Evolutionary conservation across 306 rosid species (phyloP).

Genomic region (Senna tora): DNA sequence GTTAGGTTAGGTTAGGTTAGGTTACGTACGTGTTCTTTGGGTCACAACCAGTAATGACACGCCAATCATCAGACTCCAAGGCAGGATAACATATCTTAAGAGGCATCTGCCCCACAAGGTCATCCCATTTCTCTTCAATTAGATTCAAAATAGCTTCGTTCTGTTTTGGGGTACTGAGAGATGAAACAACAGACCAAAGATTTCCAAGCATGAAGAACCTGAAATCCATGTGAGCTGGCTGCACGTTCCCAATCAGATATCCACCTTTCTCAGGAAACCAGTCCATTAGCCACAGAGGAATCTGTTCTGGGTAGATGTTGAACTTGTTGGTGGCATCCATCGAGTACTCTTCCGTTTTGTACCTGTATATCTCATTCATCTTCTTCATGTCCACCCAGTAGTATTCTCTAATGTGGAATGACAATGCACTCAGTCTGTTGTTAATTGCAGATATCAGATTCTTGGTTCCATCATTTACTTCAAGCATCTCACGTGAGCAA

Average conservation of each 20-base stretch:
- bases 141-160: constrained; percentile 71
- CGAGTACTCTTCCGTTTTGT: constrained; percentile 95
- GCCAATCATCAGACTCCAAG: constrained; percentile 82
- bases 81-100: constrained; percentile 92
- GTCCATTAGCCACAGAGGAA: constrained; percentile 94
- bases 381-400: constrained; percentile 95
- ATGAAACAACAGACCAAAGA: constrained; percentile 79
- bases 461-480: constrained; percentile 71
- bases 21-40: constrained; percentile 97
- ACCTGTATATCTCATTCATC: constrained; percentile 91
- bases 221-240: constrained; percentile 97
- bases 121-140: constrained; percentile 88
- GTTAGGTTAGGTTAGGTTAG: too few species aligned
- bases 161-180: constrained; percentile 74
- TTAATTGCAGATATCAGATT: constrained; percentile 80
- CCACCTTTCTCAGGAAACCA: constrained; percentile 99
- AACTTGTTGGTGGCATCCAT: constrained; percentile 89
- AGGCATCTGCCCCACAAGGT: constrained; percentile 79
- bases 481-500: constrained; percentile 89
- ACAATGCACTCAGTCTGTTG: constrained; percentile 92
- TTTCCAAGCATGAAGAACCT: constrained; percentile 86
- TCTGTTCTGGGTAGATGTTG: constrained; percentile 98
- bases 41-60: constrained; percentile 78
- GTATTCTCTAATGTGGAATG: constrained; percentile 95
- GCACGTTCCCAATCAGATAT: constrained; percentile 88